phyloP scores from a whole-genome alignment of 768 basidiomycete species.

The Candolleomyces aberdarensis region DNA sequence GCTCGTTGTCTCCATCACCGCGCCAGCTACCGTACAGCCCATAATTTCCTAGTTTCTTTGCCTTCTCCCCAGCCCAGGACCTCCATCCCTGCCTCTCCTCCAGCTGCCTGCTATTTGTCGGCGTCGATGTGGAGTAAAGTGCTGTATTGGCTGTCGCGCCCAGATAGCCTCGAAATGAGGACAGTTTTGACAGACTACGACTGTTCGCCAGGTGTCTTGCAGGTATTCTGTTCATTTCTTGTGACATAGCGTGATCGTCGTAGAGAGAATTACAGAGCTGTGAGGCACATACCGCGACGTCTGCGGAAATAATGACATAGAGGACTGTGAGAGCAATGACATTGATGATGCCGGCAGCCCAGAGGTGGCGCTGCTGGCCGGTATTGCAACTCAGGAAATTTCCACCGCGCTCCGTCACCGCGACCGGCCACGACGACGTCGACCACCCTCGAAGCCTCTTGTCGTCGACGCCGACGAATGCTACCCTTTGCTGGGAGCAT shows the following conservation, averaged over 20 bases:
- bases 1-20: not conserved
- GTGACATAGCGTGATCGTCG: not conserved
- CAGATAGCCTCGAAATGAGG: not conserved
- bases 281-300: too few species aligned
- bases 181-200: not conserved
- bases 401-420: too few species aligned
- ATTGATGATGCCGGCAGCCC: too few species aligned
- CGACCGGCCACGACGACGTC: too few species aligned
- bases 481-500: not conserved
- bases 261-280: too few species aligned
- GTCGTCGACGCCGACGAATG: not conserved
- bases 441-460: not conserved
- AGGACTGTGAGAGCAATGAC: too few species aligned
- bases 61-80: slow-evolving; percentile 8
- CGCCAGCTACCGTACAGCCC: not conserved
- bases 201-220: not conserved
- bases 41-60: not conserved
- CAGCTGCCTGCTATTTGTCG: too few species aligned
- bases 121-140: not conserved
- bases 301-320: too few species aligned
- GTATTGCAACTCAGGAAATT: too few species aligned
- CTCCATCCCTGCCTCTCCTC: slow-evolving; percentile 9
- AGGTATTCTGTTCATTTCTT: slow-evolving; percentile 2
- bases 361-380: too few species aligned
- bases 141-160: not conserved